phyloP scores from a whole-genome alignment of 2,329 filamentous ascomycete species.

The Xylaria digitata region DNA sequence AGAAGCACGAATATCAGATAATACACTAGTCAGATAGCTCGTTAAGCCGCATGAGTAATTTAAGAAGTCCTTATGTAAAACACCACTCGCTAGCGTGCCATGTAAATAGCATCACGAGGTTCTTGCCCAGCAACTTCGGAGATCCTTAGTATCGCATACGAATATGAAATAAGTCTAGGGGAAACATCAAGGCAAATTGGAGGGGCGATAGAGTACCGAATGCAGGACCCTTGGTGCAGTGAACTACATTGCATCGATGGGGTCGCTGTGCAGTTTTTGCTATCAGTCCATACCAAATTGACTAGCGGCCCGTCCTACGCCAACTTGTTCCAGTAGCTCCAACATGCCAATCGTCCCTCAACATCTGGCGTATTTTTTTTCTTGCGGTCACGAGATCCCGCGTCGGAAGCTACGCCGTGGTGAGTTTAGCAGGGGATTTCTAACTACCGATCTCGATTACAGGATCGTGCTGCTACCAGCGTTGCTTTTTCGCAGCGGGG shows the following conservation, averaged over 20 bases:
- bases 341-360: not conserved
- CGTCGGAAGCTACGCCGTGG: not conserved
- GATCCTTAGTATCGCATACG: no score
- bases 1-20: no score
- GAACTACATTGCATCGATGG: not conserved
- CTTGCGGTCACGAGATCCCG: not conserved
- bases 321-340: not conserved
- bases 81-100: no score
- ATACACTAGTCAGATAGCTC: no score
- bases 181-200: no score
- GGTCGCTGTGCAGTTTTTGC: not conserved
- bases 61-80: no score
- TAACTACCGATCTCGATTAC: not conserved
- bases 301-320: not conserved
- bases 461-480: not conserved
- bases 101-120: no score
- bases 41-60: no score
- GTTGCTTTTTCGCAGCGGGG: not conserved
- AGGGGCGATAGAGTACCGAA: no score
- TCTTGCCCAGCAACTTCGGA: no score
- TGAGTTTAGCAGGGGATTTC: not conserved
- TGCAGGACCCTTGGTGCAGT: not conserved
- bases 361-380: not conserved
- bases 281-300: not conserved
- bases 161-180: no score